These are phyloP conservation scores for Geosmithia putterillii DNA, from an alignment of 2,329 filamentous ascomycete genomes.

Conservation along the genomic window DNA sequence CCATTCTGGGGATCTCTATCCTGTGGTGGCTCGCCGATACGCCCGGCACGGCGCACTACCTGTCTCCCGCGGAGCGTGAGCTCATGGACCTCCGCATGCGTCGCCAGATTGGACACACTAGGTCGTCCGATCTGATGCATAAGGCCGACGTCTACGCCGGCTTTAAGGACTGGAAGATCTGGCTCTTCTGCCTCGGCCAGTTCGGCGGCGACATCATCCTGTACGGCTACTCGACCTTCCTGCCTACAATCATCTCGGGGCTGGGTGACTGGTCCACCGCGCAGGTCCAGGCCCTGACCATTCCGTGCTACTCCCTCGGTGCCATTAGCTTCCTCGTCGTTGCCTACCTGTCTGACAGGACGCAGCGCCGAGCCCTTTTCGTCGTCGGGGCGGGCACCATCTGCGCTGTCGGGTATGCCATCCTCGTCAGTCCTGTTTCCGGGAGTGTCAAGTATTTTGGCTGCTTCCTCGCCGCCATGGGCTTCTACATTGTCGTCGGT, in stretches of 20 bases:
- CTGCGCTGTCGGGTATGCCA: constrained; percentile 41
- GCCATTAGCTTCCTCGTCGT: constrained; percentile 45
- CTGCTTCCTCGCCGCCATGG: constrained; percentile 50
- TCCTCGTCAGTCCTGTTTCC: constrained; percentile 40
- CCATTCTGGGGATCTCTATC: constrained; percentile 12
- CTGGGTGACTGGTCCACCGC: constrained; percentile 31
- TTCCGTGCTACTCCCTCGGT: constrained; percentile 52
- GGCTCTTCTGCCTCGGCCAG: constrained; percentile 44
- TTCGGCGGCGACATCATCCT: constrained; percentile 53
- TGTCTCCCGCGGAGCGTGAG: constrained; percentile 36
- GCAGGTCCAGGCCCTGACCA: constrained; percentile 50
- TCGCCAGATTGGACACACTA: constrained; percentile 14
- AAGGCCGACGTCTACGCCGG: constrained; percentile 46
- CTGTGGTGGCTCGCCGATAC: constrained; percentile 16
- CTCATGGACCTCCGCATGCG: constrained; percentile 15
- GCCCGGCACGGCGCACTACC: constrained; percentile 39
- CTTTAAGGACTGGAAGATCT: constrained; percentile 52
- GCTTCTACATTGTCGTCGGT: constrained; percentile 36
- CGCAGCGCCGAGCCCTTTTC: constrained; percentile 43
- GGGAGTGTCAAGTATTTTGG: constrained; percentile 47
- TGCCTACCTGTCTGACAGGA: constrained; percentile 45
- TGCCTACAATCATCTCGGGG: constrained; percentile 53
- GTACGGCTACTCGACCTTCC: constrained; percentile 49
- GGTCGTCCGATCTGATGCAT: constrained; percentile 14
- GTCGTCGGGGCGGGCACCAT: constrained; percentile 37